Conservation (phyloP, 306 rosid species). For the Medicago arabica region DNA sequence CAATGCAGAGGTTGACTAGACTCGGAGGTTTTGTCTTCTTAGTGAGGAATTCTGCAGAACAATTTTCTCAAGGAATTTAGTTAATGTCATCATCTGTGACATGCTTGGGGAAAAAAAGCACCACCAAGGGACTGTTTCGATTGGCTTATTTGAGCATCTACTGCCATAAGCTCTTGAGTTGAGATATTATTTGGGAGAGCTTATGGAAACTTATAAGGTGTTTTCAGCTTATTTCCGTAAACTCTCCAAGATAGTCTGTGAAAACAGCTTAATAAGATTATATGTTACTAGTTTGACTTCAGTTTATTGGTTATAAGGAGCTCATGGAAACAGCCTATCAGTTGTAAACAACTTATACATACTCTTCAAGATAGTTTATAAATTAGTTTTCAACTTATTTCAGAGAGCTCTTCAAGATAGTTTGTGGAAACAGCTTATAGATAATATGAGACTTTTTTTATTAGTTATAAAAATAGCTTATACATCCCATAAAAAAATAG, state of each 20-base stretch:
- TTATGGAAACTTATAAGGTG: not conserved
- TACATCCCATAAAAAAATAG: too few relatives aligned
- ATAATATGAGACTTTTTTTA: too few relatives aligned
- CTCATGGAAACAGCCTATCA: too few relatives aligned
- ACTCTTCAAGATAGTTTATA: too few relatives aligned
- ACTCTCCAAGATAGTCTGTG: not conserved
- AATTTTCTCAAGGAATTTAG: constrained; percentile 15
- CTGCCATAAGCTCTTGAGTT: not conserved
- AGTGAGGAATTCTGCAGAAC: constrained; percentile 52
- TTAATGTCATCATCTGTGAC: constrained; percentile 17
- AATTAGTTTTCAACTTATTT: too few relatives aligned
- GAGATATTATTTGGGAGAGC: not conserved
- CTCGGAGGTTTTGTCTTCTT: constrained; percentile 65
- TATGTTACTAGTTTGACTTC: not conserved
- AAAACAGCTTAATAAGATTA: not conserved
- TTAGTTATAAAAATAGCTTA: not conserved
- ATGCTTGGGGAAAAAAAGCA: not conserved
- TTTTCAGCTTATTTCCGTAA: not conserved
- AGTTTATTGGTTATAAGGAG: not conserved
- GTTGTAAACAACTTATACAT: too few relatives aligned
- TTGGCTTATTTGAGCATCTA: not conserved
- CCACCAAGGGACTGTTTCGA: not conserved
- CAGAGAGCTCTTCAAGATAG: too few relatives aligned
- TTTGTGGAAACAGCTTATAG: too few relatives aligned
- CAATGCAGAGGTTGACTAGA: constrained; percentile 76